A percentile compares a stretch with the other conserved stretches of the same genome.
Evolutionary conservation across 2,329 filamentous ascomycete genomes (phyloP).

Genomic region (Pseudocercospora cruenta): DNA sequence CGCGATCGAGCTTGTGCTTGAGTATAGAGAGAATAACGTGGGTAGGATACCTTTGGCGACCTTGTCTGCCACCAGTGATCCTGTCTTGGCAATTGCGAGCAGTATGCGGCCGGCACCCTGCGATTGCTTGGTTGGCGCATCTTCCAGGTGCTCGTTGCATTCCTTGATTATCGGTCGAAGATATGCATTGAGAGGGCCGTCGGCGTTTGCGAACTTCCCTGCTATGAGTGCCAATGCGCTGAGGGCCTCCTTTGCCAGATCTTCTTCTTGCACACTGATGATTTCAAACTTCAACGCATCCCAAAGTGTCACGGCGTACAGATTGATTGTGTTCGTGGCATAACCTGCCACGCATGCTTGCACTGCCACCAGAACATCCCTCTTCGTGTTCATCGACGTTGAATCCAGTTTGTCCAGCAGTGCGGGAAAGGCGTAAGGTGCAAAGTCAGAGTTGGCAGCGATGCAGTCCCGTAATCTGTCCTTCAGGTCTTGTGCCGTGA

Average conservation of each 20-base stretch:
- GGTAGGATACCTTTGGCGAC: slow-evolving; percentile 61
- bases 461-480: slow-evolving; percentile 66
- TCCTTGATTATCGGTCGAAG: slow-evolving; percentile 66
- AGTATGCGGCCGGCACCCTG: slow-evolving; percentile 66
- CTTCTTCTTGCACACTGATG: slow-evolving; percentile 67
- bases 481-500: slow-evolving; percentile 70
- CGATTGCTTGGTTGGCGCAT: slow-evolving; percentile 70
- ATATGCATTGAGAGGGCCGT: slow-evolving; percentile 57
- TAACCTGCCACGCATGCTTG: slow-evolving; percentile 64
- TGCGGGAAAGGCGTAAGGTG: slow-evolving; percentile 68
- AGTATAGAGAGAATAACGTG: slow-evolving; percentile 62
- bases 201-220: slow-evolving; percentile 55
- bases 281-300: slow-evolving; percentile 71
- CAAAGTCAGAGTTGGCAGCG: slow-evolving; percentile 63
- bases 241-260: slow-evolving; percentile 64
- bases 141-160: slow-evolving; percentile 68
- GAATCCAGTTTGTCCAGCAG: slow-evolving; percentile 71
- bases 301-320: slow-evolving; percentile 68
- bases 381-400: slow-evolving; percentile 69
- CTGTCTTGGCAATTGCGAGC: slow-evolving; percentile 59
- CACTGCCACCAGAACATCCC: slow-evolving; percentile 67
- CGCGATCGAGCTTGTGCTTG: slow-evolving; percentile 63
- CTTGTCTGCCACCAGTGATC: slow-evolving; percentile 57
- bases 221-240: slow-evolving; percentile 60
- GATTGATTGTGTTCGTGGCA: slow-evolving; percentile 60